Evolutionary conservation across 1,139 yeast species (phyloP), one percentile per base, ranked within the genome.

Genomic region (Suhomyces wounanorum): DNA sequence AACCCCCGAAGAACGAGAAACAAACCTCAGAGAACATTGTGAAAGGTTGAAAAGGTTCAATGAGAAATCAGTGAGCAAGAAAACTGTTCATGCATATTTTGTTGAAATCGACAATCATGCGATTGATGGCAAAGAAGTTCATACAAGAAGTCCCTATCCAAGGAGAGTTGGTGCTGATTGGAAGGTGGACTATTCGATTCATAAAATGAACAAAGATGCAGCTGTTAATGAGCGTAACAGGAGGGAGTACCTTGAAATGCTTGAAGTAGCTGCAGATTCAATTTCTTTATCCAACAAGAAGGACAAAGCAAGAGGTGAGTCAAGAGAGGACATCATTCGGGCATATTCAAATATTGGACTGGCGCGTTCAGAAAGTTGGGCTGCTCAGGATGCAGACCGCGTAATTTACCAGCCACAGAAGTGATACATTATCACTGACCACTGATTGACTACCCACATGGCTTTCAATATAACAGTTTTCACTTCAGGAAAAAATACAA

Each of bases 261-360:
- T 57, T 16, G 44, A 44, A 10, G 44, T 52, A 9, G 54, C 57
- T 8, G 49, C 51, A 3, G 56, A 52, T 13, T 44, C 59, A 11
- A 39, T 58, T 8, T 43, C 55, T 11, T 39, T 43, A 37, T 45
- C 52, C 9, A 46, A 30, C 33, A 48, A 47, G 37, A 51, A 50
- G 28, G 40, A 25, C 41, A 44, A 44, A 37, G 31, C 40, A 3
- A 33, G 39, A 23, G 30, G 47, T 3, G 47, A 36, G 31, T 40
- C 57, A 5, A 47, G 54, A 18, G 57, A 58, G 26, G 59, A 57
- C 25, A 47, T 59, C n/a, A 58, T 68, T 50, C 59, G 65, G 31
- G 53, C 61, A 14, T 69, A 66, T 52, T 63, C 68, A 11, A 65
- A 61, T 37, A 66, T 70, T 11, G 75, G 75, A 2, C 59, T 58